Evolutionary conservation across 1,284 basidiomycete genomes (phyloP), one percentile per base, ranked within the genome.

Genomic region (Leccinum pallidistipes): DNA sequence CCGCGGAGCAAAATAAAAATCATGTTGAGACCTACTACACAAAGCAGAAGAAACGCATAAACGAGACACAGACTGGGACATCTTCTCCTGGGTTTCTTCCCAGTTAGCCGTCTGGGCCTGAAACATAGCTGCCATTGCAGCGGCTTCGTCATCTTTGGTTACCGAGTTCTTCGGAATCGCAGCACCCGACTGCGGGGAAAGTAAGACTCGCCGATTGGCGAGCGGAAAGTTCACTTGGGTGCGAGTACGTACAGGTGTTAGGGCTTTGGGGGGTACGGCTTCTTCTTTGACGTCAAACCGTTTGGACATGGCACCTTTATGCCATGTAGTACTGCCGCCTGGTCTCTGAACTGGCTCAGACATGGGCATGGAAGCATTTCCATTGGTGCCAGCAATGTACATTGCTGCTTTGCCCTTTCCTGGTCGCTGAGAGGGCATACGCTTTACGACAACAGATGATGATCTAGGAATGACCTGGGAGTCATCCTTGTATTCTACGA

Each of bases 81-180:
- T 97, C 81, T 94, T 92, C 82, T 96, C 93, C 80, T 97, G 94
- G 70, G 94, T 90, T 83, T 95, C 92, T 80, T 96, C 90, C 95
- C 95, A 97, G 78, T 95, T 93, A 65, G 91, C 88, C 38, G 88
- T 87, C 74, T 94, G 90, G 53, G 91, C 91, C 76, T 93, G 90
- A 75, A 97, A 97, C 95, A 97, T 97, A 69, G 95, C 95, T 12
- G 92, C 92, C 82, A 97, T 92, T n/a, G 91, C 90, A 9, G 87
- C 90, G 21, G 87, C 88, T 73, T 95, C 93, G 65, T 94, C 92
- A 50, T 84, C 86, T 61, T 86, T 81, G 2, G 84, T 80, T 31
- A 83, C 77, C 29, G 80, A 77, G 21, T 78, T 76, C 59, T 79
- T 78, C 21, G 40, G 79, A 63, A 65, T 59, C 1, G 62, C 4